These are phyloP conservation scores for Paecilomyces fulvus DNA, from an alignment of 2,329 filamentous ascomycete species.

Conservation along the genomic window DNA sequence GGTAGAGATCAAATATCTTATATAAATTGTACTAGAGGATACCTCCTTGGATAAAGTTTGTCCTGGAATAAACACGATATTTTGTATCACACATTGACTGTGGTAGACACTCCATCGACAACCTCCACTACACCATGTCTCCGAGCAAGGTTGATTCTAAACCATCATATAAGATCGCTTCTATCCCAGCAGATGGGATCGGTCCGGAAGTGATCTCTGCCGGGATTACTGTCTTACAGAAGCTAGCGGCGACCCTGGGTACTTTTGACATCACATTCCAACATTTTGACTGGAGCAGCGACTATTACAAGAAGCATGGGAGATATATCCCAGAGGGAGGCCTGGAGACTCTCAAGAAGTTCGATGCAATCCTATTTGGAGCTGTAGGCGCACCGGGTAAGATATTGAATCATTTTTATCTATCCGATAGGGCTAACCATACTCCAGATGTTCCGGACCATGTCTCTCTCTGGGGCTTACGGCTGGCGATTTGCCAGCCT, in stretches of 20 bases:
- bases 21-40: background rate
- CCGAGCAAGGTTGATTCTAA: background rate
- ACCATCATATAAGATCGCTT: slow-evolving; percentile 46
- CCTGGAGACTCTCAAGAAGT: slow-evolving; percentile 42
- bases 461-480: slow-evolving; percentile 48
- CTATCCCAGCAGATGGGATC: slow-evolving; percentile 62
- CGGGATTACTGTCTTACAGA: slow-evolving; percentile 53
- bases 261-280: slow-evolving; percentile 21
- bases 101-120: background rate
- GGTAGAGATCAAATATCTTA: background rate
- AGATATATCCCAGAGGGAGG: slow-evolving; percentile 47
- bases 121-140: background rate
- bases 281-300: slow-evolving; percentile 22
- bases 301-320: slow-evolving; percentile 42
- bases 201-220: slow-evolving; percentile 59
- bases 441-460: slow-evolving; percentile 46
- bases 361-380: slow-evolving; percentile 50
- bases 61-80: background rate
- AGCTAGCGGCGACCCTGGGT: slow-evolving; percentile 14
- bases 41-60: background rate
- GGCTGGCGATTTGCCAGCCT: slow-evolving; percentile 48
- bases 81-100: background rate
- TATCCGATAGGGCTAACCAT: background rate
- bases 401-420: background rate
- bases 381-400: background rate